Evolutionary conservation across 257 asterid species (phyloP), one percentile per base, ranked within the genome.

Genomic region (Euphrasia confusa): DNA sequence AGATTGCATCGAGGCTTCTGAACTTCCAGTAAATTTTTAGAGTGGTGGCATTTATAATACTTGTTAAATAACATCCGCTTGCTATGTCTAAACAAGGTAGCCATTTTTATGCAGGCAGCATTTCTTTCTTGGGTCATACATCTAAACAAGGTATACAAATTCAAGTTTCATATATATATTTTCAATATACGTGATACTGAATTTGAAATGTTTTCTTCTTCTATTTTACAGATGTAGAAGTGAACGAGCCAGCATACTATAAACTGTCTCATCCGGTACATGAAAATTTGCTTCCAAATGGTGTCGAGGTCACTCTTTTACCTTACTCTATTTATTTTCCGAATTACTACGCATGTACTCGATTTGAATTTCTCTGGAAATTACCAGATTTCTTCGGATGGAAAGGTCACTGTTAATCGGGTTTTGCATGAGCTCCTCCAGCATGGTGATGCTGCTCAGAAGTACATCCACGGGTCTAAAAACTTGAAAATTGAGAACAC

Each of bases 381-480:
- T 13, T 49, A n/a, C 21, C 54, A 89, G 95, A 69, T 64, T 60
- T 71, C 84, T 55, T 71, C 85, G 52, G 72, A 81, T 76, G 66
- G 79, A 44, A 74, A 70, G 68, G 45, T 48, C 21, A 24, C 71
- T 26, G 83, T 84, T 61, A 83, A 83, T 57, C 66, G 73, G 65
- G 75, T 86, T 33, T 76, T 89, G 80, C 89, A 86, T 6, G 83
- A 89, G 64, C 89, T 86, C 69, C 80, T 89, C 70, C 95, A 83
- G 77, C 82, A 72, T 64, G 95, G 97, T 44, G 95, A 87, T 75
- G 75, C 91, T 7, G 92, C 90, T 62, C 76, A 81, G 67, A 89
- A 89, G 75, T 89, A 82, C 75, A 75, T 75, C 79, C 89, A 86
- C 56, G 96, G 97, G 59, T 89, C 96, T 37, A 84, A 73, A 71